A percentile compares a stretch with the other conserved stretches of the same genome.
phyloP scores from a whole-genome alignment of 352 stramenopile genomes.

The Globisporangium alternatum region DNA sequence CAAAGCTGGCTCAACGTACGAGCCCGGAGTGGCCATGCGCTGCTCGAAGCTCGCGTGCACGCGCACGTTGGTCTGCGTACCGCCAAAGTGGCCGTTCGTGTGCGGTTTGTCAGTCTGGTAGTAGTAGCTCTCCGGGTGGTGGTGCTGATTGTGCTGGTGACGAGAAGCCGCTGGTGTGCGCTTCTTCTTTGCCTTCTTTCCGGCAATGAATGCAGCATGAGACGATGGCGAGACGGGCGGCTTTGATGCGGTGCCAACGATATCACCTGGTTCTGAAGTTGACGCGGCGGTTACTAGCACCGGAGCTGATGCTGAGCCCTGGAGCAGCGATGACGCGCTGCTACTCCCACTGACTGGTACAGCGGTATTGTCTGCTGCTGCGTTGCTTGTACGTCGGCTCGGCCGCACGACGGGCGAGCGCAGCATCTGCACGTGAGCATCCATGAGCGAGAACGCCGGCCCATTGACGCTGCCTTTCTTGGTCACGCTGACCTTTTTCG shows the following conservation, averaged over 20 bases:
- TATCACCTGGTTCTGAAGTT: neutral
- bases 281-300: neutral
- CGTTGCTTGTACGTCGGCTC: constrained; percentile 29
- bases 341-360: neutral
- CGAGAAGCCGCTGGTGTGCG: constrained; percentile 12
- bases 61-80: constrained; percentile 6
- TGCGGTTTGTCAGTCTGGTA: constrained; percentile 13
- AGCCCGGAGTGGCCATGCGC: constrained; percentile 14
- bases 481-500: constrained; percentile 30
- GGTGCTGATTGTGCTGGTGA: neutral
- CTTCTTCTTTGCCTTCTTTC: constrained; percentile 26
- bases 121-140: constrained; percentile 17
- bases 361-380: neutral
- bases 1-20: constrained; percentile 39
- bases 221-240: neutral
- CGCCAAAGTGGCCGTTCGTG: constrained; percentile 19
- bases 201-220: neutral
- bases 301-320: constrained; percentile 9
- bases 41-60: constrained; percentile 13
- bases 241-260: neutral
- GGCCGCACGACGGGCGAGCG: constrained; percentile 54
- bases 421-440: constrained; percentile 43
- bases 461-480: constrained; percentile 27
- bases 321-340: constrained; percentile 13
- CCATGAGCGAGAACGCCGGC: constrained; percentile 35